phyloP scores from a whole-genome alignment of 345 rosid species.

The Aquilaria malaccensis region DNA sequence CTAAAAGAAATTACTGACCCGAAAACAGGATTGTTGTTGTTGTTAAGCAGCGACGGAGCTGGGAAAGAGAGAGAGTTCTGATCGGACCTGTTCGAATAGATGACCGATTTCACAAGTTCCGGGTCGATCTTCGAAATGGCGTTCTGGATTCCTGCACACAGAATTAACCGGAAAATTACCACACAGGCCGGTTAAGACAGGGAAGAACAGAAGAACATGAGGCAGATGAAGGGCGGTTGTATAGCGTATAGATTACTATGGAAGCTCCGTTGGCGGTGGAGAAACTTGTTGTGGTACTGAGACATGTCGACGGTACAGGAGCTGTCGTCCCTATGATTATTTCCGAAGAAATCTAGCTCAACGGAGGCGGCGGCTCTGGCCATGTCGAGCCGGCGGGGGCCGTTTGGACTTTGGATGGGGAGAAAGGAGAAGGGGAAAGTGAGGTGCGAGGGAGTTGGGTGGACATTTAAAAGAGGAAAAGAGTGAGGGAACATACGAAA shows the following conservation, averaged over 20 bases:
- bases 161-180: too few species aligned
- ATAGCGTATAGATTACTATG: slow-evolving; percentile 28
- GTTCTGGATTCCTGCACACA: slow-evolving; percentile 32
- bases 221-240: too few species aligned
- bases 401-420: too few species aligned
- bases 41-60: slow-evolving; percentile 1
- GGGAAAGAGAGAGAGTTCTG: slow-evolving; percentile 29
- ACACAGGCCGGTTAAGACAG: too few species aligned
- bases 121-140: slow-evolving; percentile 88
- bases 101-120: slow-evolving; percentile 55
- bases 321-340: slow-evolving; percentile 29
- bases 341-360: slow-evolving; percentile 72
- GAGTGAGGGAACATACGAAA: too few species aligned
- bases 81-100: slow-evolving; percentile 17
- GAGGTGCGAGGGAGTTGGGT: too few species aligned
- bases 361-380: slow-evolving; percentile 27
- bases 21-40: slow-evolving; percentile 13
- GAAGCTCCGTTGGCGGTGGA: slow-evolving; percentile 62
- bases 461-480: too few species aligned
- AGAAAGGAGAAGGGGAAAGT: too few species aligned
- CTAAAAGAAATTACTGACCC: slow-evolving; percentile 18
- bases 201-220: too few species aligned
- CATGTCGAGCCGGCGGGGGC: slow-evolving; percentile 18
- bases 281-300: slow-evolving; percentile 31
- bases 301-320: slow-evolving; percentile 24